These are phyloP conservation scores for Geosmithia flava DNA, from an alignment of 2,329 filamentous ascomycete species.

Conservation along the genomic window DNA sequence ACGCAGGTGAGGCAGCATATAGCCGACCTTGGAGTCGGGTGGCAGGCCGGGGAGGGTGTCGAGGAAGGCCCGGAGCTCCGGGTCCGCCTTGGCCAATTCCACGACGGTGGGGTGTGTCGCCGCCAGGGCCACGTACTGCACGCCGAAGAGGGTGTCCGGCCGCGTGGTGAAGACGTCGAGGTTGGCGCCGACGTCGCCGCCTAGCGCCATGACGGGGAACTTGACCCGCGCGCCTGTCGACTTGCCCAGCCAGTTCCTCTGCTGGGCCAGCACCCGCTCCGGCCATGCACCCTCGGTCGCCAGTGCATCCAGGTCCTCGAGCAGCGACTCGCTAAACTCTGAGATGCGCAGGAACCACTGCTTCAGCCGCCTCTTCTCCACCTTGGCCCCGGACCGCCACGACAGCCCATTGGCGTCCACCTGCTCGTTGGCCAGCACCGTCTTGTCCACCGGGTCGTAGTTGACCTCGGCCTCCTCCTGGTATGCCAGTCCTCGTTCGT, in stretches of 20 bases:
- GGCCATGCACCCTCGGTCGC: slow-evolving; percentile 60
- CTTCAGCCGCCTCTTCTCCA: slow-evolving; percentile 66
- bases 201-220: slow-evolving; percentile 45
- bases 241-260: slow-evolving; percentile 79
- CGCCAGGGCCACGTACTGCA: slow-evolving; percentile 73
- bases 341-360: slow-evolving; percentile 90
- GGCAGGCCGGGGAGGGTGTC: slow-evolving; percentile 45
- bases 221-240: slow-evolving; percentile 61
- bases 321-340: slow-evolving; percentile 58
- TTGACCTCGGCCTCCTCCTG: slow-evolving; percentile 78
- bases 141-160: slow-evolving; percentile 77
- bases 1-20: slow-evolving; percentile 46
- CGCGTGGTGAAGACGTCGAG: slow-evolving; percentile 75
- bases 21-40: slow-evolving; percentile 52
- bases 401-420: slow-evolving; percentile 77
- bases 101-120: slow-evolving; percentile 58
- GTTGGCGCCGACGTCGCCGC: slow-evolving; percentile 24
- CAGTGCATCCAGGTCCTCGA: slow-evolving; percentile 58
- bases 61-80: slow-evolving; percentile 55
- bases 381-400: slow-evolving; percentile 77
- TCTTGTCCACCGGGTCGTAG: slow-evolving; percentile 81
- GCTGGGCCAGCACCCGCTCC: slow-evolving; percentile 70
- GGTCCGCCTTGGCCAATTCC: slow-evolving; percentile 44
- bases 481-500: slow-evolving; percentile 65
- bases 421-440: slow-evolving; percentile 85